phyloP scores from a whole-genome alignment of 257 asterid genomes.

The Solanum tarijense region DNA sequence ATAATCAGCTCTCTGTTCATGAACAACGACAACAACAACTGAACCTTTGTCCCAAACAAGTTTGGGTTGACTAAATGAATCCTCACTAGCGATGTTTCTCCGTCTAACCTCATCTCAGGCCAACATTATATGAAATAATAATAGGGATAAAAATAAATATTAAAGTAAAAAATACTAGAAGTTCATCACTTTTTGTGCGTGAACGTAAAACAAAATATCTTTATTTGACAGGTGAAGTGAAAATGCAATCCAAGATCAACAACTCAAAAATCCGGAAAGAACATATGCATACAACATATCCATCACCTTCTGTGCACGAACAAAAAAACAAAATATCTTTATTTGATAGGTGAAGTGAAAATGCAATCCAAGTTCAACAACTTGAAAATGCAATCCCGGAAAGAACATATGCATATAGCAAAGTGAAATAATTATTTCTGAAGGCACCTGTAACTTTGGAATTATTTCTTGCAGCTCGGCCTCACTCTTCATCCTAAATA shows the following conservation, averaged over 20 bases:
- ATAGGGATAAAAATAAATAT: neutral
- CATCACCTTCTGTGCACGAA: neutral
- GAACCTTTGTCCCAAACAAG: neutral
- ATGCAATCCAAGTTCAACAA: neutral
- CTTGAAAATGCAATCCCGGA: neutral
- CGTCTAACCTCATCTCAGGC: neutral
- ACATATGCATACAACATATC: neutral
- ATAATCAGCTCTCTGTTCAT: neutral
- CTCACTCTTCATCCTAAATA: slow-evolving; percentile 55
- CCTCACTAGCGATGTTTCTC: neutral
- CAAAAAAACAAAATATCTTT: neutral
- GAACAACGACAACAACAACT: neutral
- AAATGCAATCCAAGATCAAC: neutral
- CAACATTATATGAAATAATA: neutral
- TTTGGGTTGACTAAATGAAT: neutral
- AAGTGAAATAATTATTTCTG: neutral
- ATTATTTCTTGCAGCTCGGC: slow-evolving; percentile 62
- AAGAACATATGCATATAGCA: neutral
- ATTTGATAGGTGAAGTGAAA: neutral
- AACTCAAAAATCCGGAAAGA: neutral
- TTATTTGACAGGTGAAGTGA: neutral
- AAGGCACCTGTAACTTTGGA: slow-evolving; percentile 70
- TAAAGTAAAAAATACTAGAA: neutral
- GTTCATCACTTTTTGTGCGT: neutral
- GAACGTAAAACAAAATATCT: neutral